A percentile compares a stretch with the other conserved stretches of the same genome.
Conservation (phyloP, 441 rosid species). For the Syzygium malaccense region DNA sequence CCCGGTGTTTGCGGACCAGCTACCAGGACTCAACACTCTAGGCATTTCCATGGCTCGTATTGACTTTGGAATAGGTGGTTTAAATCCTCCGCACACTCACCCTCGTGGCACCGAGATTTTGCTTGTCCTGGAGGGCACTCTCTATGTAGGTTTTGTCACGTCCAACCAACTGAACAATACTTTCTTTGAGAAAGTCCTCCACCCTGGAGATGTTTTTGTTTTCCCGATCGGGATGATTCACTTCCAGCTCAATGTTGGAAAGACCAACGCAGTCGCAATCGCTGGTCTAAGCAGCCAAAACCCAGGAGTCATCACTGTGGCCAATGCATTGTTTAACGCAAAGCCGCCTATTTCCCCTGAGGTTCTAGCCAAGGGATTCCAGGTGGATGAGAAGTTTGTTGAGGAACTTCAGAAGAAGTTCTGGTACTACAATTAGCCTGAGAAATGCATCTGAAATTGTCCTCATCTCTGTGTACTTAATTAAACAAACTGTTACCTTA, state of each 20-base stretch:
- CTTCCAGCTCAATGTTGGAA: background rate
- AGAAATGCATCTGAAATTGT: background rate
- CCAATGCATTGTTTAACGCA: background rate
- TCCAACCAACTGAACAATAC: background rate
- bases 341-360: background rate
- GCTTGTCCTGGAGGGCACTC: background rate
- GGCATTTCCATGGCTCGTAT: background rate
- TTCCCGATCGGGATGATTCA: background rate
- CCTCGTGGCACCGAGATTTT: background rate
- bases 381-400: background rate
- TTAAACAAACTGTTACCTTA: background rate
- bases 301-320: background rate
- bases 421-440: background rate
- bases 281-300: background rate
- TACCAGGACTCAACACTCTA: background rate
- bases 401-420: background rate
- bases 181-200: background rate
- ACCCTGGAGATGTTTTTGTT: background rate
- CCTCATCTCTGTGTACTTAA: background rate
- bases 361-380: background rate
- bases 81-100: background rate
- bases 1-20: background rate
- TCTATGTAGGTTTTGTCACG: background rate
- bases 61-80: background rate
- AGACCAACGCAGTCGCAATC: background rate